Evolutionary conservation across 441 rosid species (phyloP), one percentile per base, ranked within the genome.

Genomic region (Bruguiera hainesii): DNA sequence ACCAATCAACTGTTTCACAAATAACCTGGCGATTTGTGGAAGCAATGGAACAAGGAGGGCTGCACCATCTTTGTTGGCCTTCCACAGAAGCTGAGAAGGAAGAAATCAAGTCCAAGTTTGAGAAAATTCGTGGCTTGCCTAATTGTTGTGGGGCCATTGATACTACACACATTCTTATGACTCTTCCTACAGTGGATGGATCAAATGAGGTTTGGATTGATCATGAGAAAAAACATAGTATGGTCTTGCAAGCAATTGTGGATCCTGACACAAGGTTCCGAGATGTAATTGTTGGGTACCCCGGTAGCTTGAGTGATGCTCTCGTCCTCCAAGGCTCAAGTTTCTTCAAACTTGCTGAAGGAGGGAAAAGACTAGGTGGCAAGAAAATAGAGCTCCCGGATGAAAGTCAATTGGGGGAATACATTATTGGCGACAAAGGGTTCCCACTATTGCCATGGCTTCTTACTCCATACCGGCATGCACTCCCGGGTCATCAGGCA

Each of bases 1-100:
- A 83, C 66, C 98, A 87, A 72, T 90, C 99, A n/a, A 87, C 87
- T 23, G 96, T 95, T 69, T 89, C 97, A 35, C 99, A 91, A 69
- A 71, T 87, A 79, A 95, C 98, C 61, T 91, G 96, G 96, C 85
- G 96, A 56, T 95, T 89, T 73, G 93, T 95, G 50, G 96, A 89
- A 76, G 86, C 98, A 52, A 86, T 90, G 96, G 98, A 95, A 78
- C 90, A 87, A 78, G 80, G 85, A 75, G 97, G 84, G 9, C 71
- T 84, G 26, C 87, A 76, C 49, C 98, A 88, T 79, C 89, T 95
- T 71, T 71, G 63, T 11, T 91, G 98, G 99, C 99, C 99, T 60
- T 74, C 81, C 48, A 63, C 79, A 3, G 84, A 81, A 72, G 70
- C 75, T 0, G 87, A 90, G 33, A 71, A 75, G 72, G 82, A 75